phyloP scores from a whole-genome alignment of 306 rosid species.

The Acacia acuminata region DNA sequence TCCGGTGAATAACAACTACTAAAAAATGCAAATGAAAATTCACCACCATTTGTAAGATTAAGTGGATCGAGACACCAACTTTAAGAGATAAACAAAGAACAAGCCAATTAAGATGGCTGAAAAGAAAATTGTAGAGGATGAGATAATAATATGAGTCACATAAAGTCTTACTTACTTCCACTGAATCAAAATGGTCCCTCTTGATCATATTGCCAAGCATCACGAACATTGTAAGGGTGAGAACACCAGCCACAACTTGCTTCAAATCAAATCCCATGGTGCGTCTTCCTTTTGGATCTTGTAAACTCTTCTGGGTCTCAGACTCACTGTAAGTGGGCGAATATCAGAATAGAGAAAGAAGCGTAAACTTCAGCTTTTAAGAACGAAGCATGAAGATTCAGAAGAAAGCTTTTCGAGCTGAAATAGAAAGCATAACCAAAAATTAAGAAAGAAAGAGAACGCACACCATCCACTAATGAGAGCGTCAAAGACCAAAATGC shows the following conservation, averaged over 20 bases:
- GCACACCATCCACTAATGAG: neutral
- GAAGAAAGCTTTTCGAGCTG: neutral
- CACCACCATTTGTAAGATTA: neutral
- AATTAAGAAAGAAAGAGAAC: neutral
- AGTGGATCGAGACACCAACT: constrained; percentile 1
- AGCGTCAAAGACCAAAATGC: neutral
- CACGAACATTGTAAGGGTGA: constrained; percentile 90
- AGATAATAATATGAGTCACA: neutral
- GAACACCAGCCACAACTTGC: constrained; percentile 89
- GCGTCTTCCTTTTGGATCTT: constrained; percentile 8
- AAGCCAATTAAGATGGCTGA: neutral
- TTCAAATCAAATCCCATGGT: constrained; percentile 91
- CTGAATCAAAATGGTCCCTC: constrained; percentile 95
- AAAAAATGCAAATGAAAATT: neutral
- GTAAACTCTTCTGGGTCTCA: neutral
- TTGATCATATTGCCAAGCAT: constrained; percentile 99
- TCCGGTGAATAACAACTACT: neutral
- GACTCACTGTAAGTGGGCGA: constrained; percentile 5
- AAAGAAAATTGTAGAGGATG: neutral
- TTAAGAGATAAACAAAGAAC: neutral
- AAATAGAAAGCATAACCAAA: neutral
- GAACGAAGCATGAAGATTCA: neutral
- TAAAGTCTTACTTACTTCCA: constrained; percentile 56
- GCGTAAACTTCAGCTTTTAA: neutral
- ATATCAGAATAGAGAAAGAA: constrained; percentile 10